Base-by-base conservation (phyloP, 1,284 basidiomycete genomes). In the Heterobasidion annosum region DNA sequence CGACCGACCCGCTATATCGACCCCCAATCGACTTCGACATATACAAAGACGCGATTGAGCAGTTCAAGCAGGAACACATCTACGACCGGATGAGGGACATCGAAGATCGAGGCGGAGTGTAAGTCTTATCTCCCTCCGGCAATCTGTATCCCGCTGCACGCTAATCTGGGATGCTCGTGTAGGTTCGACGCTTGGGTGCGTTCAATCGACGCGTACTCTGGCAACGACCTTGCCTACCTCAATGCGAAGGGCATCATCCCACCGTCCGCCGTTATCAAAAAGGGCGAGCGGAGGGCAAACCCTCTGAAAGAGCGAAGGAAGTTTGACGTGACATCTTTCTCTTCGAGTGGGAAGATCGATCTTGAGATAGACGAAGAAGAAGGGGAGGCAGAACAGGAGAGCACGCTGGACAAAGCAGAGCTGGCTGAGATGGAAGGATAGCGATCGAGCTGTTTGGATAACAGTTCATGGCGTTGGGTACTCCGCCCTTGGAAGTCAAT, bases 11-110 rank as follows among this genome's bases (percentile, higher is more conserved):
- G 34, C 78, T 85, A 50, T 82, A 79, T 66, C 77, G 85, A 51
- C 76, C 78, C 6, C 72, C 76, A 5, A 85, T 95, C 61, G 81
- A 89, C 63, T 94, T 91, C 65, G 81, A 82, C 54, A 64, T 71
- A 47, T 78, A 90, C 65, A 70, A 71, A 32, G 78, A 82, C 16
- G 67, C 73, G 56, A 91, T 96, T 56, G 76, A 87, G 51, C 73
- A 69, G 18, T 97, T 98, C 76, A 96, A 96, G 71, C 75, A 88
- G 62, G 76, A 79, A 63, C 80, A 82, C 62, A 94, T 97, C 48
- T 96, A 96, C 65, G 77, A 85, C 59, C 81, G 82, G 57, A 88
- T 97, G 83, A 79, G 92, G 51, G 72, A 78, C 57, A 85, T 91
- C 37, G 96, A 99, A 70, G 84, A 91, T 56, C 79, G 79, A 40